These are phyloP conservation scores for Fragilaria crotonensis DNA, from an alignment of 108 stramenopile species.

Conservation along the genomic window DNA sequence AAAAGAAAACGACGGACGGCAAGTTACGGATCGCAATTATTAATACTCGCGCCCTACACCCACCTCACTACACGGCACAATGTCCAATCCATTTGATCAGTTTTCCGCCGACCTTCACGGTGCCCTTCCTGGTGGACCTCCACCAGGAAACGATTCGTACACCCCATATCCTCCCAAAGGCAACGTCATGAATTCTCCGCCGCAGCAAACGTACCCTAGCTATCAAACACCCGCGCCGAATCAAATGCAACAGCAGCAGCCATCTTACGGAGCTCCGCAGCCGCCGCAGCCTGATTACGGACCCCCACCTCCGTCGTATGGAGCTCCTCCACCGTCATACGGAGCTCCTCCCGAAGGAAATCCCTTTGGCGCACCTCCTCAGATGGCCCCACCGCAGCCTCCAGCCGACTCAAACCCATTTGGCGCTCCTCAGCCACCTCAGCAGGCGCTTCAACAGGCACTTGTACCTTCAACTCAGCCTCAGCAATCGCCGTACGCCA, in stretches of 20 bases:
- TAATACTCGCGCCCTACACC: too few relatives aligned
- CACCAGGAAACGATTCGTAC: slow-evolving; percentile 3
- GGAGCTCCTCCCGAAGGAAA: slow-evolving; percentile 1
- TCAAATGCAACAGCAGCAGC: slow-evolving; percentile 13
- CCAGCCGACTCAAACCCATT: slow-evolving; percentile 8
- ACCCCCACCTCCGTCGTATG: background rate
- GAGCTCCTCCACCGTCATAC: background rate
- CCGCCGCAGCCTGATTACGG: slow-evolving; percentile 1
- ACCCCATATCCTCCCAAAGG: slow-evolving; percentile 14
- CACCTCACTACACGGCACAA: too few relatives aligned
- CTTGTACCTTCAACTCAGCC: slow-evolving; percentile 4
- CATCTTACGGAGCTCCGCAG: slow-evolving; percentile 22
- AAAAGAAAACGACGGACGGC: too few relatives aligned
- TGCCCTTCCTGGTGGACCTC: slow-evolving; percentile 36
- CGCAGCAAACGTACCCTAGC: slow-evolving; percentile 17
- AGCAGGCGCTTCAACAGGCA: background rate
- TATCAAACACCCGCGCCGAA: slow-evolving; percentile 12
- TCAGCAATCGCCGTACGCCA: slow-evolving; percentile 15
- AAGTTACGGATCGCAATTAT: too few relatives aligned
- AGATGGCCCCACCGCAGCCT: slow-evolving; percentile 4
- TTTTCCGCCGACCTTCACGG: slow-evolving; percentile 51
- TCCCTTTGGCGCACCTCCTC: slow-evolving; percentile 11
- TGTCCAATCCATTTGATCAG: slow-evolving; percentile 82
- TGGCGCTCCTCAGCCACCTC: background rate
- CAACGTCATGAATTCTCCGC: slow-evolving; percentile 7